Base-by-base conservation (phyloP, 306 rosid genomes). In the Lagenaria siceraria region DNA sequence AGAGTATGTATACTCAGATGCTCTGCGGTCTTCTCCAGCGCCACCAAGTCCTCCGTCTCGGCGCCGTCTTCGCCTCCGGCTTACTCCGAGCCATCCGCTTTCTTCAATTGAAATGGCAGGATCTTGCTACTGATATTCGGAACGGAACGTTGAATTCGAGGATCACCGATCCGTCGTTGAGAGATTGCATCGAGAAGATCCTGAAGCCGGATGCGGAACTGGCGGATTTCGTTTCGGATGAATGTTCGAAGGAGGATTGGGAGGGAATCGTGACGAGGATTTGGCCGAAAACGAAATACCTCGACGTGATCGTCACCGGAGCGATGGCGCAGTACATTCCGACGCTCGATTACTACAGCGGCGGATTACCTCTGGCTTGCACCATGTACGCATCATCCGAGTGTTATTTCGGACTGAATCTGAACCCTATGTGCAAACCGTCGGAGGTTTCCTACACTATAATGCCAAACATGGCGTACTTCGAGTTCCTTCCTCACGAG, bases 381-480 rank as follows among this genome's bases (percentile, higher is more conserved):
- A 87, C 91, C 1, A 87, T 87, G 91, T 87, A 87, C 81, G 91
- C 91, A 1, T 87, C 90, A 1, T 87, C 90, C 0, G 90, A 87
- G 64, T 85, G 90, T 48, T 85, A 87, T 38, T 87, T 87, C 80
- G 91, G 91, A 4, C 77, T 87, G 31, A 87, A 87, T 55, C 84
- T 87, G 4, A 87, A 85, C 78, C 91, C 91, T 13, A 87, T 87
- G 91, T 79, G 84, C 58, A 85, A 81, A 15, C 91, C 91, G 0
- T 81, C 86, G 0, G 83, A 87, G 18, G 91, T 87, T 53, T 83
- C 87, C 1, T 85, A 85, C 82, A 85, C 91, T 5, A 87, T 87
- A n/a, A 87, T 87, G 91, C 91, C 91, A 36, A 87, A 85, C 83
- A 87, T 87, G 91, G 91, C 91, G 9, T 87, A 87, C 68, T 87